phyloP scores from a whole-genome alignment of 2,329 filamentous ascomycete species.

The Trichoderma sp. region DNA sequence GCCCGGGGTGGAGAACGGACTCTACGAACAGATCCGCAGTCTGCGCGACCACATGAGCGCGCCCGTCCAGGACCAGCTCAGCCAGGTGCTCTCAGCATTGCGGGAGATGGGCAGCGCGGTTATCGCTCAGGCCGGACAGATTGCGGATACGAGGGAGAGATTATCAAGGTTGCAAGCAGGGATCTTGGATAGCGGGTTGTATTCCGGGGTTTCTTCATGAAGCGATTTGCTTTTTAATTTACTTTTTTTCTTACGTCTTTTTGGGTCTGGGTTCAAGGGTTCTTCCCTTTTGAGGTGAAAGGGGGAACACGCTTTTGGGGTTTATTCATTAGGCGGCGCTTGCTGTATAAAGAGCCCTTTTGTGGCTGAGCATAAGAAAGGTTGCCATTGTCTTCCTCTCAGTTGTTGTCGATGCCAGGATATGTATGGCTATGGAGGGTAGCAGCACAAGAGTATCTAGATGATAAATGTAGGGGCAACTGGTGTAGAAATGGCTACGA shows the following conservation, averaged over 20 bases:
- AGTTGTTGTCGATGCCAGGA: constrained; percentile 22
- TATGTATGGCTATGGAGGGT: constrained; percentile 29
- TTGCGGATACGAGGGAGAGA: constrained; percentile 43
- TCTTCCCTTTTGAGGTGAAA: not conserved
- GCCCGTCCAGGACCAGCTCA: constrained; percentile 39
- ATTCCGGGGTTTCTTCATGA: constrained; percentile 35
- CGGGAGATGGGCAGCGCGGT: constrained; percentile 43
- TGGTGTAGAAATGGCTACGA: not conserved
- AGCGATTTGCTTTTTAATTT: not conserved
- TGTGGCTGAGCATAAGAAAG: constrained; percentile 2
- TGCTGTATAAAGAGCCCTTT: constrained; percentile 1
- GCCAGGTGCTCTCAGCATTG: constrained; percentile 39
- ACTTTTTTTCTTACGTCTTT: not conserved
- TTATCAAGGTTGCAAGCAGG: constrained; percentile 42
- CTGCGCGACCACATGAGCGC: constrained; percentile 36
- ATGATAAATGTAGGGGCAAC: not conserved
- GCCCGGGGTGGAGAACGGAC: constrained; percentile 47
- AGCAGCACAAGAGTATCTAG: constrained; percentile 7
- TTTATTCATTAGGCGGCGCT: constrained; percentile 12
- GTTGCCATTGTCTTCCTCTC: not conserved
- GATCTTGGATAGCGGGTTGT: constrained; percentile 39
- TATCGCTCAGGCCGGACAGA: constrained; percentile 42
- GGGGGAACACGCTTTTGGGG: not conserved
- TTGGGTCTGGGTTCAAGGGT: not conserved
- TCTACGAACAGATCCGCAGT: constrained; percentile 44